phyloP scores from a whole-genome alignment of 306 rosid genomes.

The Fragaria iinumae region DNA sequence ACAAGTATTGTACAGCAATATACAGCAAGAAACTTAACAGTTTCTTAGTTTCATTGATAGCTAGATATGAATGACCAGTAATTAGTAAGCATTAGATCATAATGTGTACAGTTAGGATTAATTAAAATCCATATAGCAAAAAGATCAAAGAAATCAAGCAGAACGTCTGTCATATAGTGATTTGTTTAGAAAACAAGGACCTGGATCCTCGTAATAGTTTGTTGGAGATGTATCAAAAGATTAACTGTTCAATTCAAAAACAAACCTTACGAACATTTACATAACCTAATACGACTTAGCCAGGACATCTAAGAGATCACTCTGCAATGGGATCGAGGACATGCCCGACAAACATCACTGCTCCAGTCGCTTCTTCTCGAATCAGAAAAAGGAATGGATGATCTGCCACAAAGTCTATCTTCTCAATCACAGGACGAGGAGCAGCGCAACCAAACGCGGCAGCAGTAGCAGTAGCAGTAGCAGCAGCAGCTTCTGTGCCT shows the following conservation, averaged over 20 bases:
- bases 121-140: not conserved
- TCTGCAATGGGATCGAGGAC: slow-evolving; percentile 49
- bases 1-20: no score
- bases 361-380: slow-evolving; percentile 61
- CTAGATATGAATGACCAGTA: no score
- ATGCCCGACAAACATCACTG: slow-evolving; percentile 58
- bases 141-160: not conserved
- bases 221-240: not conserved
- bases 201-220: not conserved
- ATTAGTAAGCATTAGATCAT: no score
- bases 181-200: not conserved
- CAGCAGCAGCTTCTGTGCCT: slow-evolving; percentile 6
- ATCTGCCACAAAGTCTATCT: slow-evolving; percentile 70
- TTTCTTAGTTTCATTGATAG: no score
- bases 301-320: not conserved
- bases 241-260: not conserved
- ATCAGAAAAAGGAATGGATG: slow-evolving; percentile 65
- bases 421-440: not conserved
- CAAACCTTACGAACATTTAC: not conserved
- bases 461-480: not conserved
- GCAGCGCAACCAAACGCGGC: not conserved
- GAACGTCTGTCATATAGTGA: not conserved
- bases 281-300: not conserved
- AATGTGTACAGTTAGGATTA: not conserved
- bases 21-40: no score